Evolutionary conservation across 192 early-diverging fungal genomes (phyloP).

Genomic region (Backusella circina): DNA sequence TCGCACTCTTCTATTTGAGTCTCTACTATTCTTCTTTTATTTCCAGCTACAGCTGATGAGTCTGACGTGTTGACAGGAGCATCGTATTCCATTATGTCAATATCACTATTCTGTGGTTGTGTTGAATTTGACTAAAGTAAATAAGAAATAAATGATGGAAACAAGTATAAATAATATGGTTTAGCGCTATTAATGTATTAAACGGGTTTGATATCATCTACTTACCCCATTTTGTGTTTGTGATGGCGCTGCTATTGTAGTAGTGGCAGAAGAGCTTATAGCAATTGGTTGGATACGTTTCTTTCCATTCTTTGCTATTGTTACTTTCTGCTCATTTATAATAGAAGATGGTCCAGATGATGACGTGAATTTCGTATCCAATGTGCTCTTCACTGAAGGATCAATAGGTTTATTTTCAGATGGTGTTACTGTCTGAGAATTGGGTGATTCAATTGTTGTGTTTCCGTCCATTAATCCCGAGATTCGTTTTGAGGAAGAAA

Average conservation of each 20-base stretch:
- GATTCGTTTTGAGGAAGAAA: conserved; percentile 14
- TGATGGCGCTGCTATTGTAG: neutral
- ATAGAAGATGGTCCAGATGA: conserved; percentile 7
- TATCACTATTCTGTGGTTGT: neutral
- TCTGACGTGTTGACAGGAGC: conserved; percentile 10
- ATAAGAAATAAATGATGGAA: neutral
- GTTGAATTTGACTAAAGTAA: neutral
- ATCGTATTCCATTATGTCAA: conserved; percentile 28
- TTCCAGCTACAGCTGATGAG: conserved; percentile 30
- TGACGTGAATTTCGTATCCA: neutral
- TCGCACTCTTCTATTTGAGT: neutral
- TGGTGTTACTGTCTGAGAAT: neutral
- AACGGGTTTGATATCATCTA: neutral
- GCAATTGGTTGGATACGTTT: conserved; percentile 75
- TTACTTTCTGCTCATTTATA: conserved; percentile 49
- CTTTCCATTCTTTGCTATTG: conserved; percentile 76
- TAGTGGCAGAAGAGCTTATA: conserved; percentile 3
- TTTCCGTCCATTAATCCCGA: conserved; percentile 31
- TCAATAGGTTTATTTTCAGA: neutral
- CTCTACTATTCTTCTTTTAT: conserved; percentile 42
- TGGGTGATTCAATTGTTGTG: neutral
- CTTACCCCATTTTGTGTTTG: neutral
- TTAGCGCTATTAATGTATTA: neutral
- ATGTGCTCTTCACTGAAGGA: neutral
- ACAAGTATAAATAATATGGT: no score